Evolutionary conservation across 2,329 filamentous ascomycete species (phyloP).

Genomic region (Ophiocordyceps polyrhachis-furcata): DNA sequence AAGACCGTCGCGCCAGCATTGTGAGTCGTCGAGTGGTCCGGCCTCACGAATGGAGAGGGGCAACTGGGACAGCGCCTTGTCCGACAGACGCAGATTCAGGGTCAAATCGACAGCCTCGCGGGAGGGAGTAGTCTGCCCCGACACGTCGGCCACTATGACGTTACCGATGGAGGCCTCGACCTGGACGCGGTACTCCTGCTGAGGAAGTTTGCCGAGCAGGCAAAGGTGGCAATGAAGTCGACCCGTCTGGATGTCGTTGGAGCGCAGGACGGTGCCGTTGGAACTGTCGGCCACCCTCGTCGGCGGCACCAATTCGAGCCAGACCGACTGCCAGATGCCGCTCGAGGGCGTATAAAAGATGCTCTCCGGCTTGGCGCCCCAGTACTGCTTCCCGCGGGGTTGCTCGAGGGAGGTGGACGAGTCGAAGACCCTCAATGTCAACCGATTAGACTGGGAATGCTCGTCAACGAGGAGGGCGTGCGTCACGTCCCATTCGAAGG

Average conservation of each 20-base stretch:
- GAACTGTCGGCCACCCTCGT: slow-evolving; percentile 35
- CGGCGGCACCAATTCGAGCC: slow-evolving; percentile 34
- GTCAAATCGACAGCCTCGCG: slow-evolving; percentile 28
- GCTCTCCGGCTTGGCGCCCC: slow-evolving; percentile 39
- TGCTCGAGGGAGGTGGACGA: slow-evolving; percentile 46
- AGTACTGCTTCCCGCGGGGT: slow-evolving; percentile 50
- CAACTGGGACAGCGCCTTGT: slow-evolving; percentile 20
- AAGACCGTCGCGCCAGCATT: slow-evolving; percentile 32
- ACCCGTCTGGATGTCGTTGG: slow-evolving; percentile 33
- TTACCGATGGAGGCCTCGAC: slow-evolving; percentile 34
- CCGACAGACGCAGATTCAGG: slow-evolving; percentile 27
- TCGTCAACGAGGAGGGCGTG: slow-evolving; percentile 18
- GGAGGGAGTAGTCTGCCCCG: slow-evolving; percentile 22
- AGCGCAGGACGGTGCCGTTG: slow-evolving; percentile 36
- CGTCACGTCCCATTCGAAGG: slow-evolving; percentile 38
- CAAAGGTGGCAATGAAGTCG: slow-evolving; percentile 29
- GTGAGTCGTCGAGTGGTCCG: slow-evolving; percentile 17
- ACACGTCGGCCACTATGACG: slow-evolving; percentile 20
- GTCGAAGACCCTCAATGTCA: slow-evolving; percentile 42
- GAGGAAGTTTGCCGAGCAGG: slow-evolving; percentile 27
- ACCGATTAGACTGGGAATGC: slow-evolving; percentile 8
- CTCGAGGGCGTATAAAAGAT: slow-evolving; percentile 40
- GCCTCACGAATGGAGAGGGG: slow-evolving; percentile 14
- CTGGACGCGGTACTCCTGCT: slow-evolving; percentile 28
- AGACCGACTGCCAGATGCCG: slow-evolving; percentile 39